A percentile compares a stretch with the other conserved stretches of the same genome.
phyloP scores from a whole-genome alignment of 2,329 filamentous ascomycete species.

The Lecanicillium sp. region DNA sequence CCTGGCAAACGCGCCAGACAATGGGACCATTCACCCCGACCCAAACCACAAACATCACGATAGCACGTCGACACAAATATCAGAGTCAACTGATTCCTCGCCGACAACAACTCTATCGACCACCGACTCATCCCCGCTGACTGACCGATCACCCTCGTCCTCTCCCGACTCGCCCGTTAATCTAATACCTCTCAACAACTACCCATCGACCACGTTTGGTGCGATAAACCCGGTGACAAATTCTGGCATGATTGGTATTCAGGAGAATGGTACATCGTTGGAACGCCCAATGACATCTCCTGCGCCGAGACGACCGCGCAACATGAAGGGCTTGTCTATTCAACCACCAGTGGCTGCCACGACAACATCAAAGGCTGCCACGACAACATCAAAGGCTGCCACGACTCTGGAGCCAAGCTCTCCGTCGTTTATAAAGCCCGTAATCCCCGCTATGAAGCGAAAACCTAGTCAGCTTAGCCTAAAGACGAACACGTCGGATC shows the following conservation, averaged over 20 bases:
- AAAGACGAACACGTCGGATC: slow-evolving; percentile 58
- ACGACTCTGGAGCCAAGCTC: slow-evolving; percentile 59
- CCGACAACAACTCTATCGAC: slow-evolving; percentile 91
- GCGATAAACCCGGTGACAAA: slow-evolving; percentile 12
- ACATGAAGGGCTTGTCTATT: slow-evolving; percentile 77
- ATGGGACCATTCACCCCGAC: slow-evolving; percentile 33
- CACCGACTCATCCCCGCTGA: slow-evolving; percentile 81
- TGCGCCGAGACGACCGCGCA: slow-evolving; percentile 63
- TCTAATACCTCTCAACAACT: slow-evolving; percentile 61
- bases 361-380: slow-evolving; percentile 35
- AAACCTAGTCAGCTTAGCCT: slow-evolving; percentile 73
- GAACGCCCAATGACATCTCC: slow-evolving; percentile 59
- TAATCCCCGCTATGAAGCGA: slow-evolving; percentile 60
- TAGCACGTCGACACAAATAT: slow-evolving; percentile 69
- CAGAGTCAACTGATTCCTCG: slow-evolving; percentile 85
- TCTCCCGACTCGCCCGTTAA: slow-evolving; percentile 85
- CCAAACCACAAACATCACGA: slow-evolving; percentile 61
- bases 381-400: slow-evolving; percentile 36
- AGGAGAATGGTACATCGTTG: slow-evolving; percentile 28
- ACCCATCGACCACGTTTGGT: slow-evolving; percentile 52
- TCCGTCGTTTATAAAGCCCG: slow-evolving; percentile 73
- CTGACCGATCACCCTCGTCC: slow-evolving; percentile 83
- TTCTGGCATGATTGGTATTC: slow-evolving; percentile 29
- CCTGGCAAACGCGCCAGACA: slow-evolving; percentile 26
- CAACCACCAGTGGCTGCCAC: slow-evolving; percentile 49